Conservation (phyloP, 257 asterid genomes). For the Cinchona pubescens region DNA sequence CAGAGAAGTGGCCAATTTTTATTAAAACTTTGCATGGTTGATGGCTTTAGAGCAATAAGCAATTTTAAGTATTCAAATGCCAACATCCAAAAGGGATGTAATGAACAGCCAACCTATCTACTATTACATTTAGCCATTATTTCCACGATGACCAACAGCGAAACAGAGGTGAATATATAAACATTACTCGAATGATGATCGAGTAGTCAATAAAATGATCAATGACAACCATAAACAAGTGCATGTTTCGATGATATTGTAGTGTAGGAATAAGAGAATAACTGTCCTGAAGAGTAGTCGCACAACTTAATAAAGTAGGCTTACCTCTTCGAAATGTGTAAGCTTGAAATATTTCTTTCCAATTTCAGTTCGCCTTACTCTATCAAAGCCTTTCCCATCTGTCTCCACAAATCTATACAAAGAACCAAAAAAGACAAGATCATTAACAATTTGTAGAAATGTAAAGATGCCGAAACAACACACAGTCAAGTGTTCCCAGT, state of each 20-base stretch:
- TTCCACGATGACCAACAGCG: not conserved
- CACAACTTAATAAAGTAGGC: not conserved
- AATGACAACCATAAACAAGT: not conserved
- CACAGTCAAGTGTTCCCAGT: conserved; percentile 10
- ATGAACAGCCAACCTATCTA: not conserved
- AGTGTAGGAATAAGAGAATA: not conserved
- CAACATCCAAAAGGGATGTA: not conserved
- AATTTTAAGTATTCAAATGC: not conserved
- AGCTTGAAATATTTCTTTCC: conserved; percentile 95
- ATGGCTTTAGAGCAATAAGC: not conserved
- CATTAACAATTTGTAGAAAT: conserved; percentile 6
- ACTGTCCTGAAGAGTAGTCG: not conserved
- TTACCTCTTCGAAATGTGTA: conserved; percentile 93
- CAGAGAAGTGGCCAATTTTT: not conserved
- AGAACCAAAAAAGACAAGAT: conserved; percentile 25
- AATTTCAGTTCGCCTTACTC: conserved; percentile 95
- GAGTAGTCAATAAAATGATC: not conserved
- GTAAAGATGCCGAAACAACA: not conserved
- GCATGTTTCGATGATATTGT: not conserved
- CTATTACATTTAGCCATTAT: not conserved
- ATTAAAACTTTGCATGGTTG: not conserved
- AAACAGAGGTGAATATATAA: not conserved
- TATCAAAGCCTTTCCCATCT: conserved; percentile 89
- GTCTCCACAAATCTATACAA: conserved; percentile 83
- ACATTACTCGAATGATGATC: not conserved